Conservation (phyloP, 2,329 filamentous ascomycete species). For the Paramyrothecium sp. region DNA sequence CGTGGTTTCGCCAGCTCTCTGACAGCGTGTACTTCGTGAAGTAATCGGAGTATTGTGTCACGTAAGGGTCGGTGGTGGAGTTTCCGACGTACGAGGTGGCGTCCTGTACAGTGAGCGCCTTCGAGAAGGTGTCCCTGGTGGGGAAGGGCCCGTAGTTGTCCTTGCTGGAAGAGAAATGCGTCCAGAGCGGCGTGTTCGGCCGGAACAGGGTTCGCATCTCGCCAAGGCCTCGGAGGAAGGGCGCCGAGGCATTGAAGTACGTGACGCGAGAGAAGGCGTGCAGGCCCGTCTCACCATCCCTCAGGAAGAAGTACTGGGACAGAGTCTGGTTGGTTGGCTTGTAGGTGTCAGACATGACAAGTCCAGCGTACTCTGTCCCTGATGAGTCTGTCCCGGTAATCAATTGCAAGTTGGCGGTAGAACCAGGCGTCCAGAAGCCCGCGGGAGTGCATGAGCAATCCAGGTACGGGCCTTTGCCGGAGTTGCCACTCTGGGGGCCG, state of each 20-base stretch:
- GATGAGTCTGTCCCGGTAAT: conserved; percentile 41
- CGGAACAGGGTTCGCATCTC: conserved; percentile 60
- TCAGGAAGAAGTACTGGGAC: conserved; percentile 62
- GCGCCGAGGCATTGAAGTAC: conserved; percentile 54
- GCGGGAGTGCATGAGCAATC: conserved; percentile 60
- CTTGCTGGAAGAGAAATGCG: conserved; percentile 55
- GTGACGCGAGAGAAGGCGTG: conserved; percentile 57
- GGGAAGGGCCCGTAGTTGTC: conserved; percentile 46
- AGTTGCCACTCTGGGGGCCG: conserved; percentile 27
- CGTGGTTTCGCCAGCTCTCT: conserved; percentile 55
- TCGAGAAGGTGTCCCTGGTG: conserved; percentile 28
- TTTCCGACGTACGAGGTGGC: conserved; percentile 61
- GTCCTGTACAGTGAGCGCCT: conserved; percentile 54
- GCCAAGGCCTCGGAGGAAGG: conserved; percentile 54
- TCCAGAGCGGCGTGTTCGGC: conserved; percentile 58
- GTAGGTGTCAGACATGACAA: conserved; percentile 58
- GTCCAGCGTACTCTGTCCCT: conserved; percentile 51
- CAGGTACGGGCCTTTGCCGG: conserved; percentile 54
- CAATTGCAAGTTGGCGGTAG: conserved; percentile 40
- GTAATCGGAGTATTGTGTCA: conserved; percentile 53
- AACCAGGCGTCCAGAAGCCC: conserved; percentile 57
- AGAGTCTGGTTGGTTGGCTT: conserved; percentile 54
- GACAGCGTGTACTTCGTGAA: conserved; percentile 65
- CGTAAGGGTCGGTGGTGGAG: conserved; percentile 50
- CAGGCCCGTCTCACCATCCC: conserved; percentile 58